Evolutionary conservation across 441 rosid genomes (phyloP).

Genomic region (Mallotus japonicus): DNA sequence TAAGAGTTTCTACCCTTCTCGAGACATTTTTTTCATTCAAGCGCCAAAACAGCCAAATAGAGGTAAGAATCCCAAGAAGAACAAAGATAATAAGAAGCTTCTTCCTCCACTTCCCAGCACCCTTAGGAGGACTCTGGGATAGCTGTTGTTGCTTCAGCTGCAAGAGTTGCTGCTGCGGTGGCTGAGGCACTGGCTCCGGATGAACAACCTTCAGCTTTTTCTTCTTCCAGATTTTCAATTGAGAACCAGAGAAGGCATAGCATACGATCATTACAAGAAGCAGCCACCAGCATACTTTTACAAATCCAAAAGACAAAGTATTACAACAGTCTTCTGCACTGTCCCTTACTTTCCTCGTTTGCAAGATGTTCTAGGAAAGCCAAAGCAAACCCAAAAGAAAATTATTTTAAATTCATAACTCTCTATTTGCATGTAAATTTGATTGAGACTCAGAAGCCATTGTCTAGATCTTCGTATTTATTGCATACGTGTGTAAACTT

Average conservation of each 20-base stretch:
- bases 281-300: constrained; percentile 55
- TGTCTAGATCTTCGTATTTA: not conserved
- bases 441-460: constrained; percentile 10
- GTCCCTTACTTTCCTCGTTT: constrained; percentile 23
- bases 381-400: constrained; percentile 28
- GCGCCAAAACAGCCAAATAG: constrained; percentile 71
- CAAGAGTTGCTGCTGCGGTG: constrained; percentile 36
- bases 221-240: constrained; percentile 35
- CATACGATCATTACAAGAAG: constrained; percentile 42
- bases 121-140: constrained; percentile 43
- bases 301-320: constrained; percentile 33
- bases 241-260: constrained; percentile 38
- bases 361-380: constrained; percentile 43
- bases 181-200: constrained; percentile 45
- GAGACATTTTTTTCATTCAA: constrained; percentile 33
- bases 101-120: constrained; percentile 81
- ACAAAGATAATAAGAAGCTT: constrained; percentile 53
- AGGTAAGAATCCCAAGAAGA: constrained; percentile 48
- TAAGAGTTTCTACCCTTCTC: constrained; percentile 68
- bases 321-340: constrained; percentile 29
- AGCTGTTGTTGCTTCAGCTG: constrained; percentile 59
- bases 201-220: constrained; percentile 31
- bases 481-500: not conserved
- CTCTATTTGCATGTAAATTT: not conserved
- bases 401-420: constrained; percentile 12